Evolutionary conservation across 83 land plant genomes (phyloP).

Genomic region (Thuja plicata): DNA sequence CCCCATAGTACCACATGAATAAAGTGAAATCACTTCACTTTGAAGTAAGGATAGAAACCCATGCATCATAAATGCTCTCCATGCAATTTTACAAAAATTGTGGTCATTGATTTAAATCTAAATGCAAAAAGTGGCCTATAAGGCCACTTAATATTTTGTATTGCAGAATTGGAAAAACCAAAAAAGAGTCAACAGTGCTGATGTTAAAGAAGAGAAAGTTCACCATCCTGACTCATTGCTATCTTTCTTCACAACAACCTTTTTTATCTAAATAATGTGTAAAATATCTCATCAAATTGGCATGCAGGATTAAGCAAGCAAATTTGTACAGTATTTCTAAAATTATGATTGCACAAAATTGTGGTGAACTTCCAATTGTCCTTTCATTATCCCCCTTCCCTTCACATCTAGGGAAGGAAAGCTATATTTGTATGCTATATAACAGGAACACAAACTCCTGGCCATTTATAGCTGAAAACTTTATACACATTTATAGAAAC

Average conservation of each 20-base stretch:
- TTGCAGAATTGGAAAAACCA: background rate
- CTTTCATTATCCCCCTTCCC: background rate
- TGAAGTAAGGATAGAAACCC: background rate
- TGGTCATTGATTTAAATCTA: background rate
- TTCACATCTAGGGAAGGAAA: background rate
- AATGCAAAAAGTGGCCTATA: slow-evolving; percentile 1
- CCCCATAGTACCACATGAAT: background rate
- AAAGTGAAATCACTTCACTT: background rate
- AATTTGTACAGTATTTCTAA: background rate
- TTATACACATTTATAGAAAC: background rate
- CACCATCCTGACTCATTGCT: background rate
- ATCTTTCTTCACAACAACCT: background rate
- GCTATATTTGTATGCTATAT: background rate
- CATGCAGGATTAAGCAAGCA: background rate
- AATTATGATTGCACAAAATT: background rate
- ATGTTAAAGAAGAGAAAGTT: background rate
- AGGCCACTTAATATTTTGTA: background rate
- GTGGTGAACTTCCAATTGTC: background rate
- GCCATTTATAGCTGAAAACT: background rate
- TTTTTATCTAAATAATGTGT: background rate
- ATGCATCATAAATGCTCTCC: background rate
- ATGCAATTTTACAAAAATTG: background rate
- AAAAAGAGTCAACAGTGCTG: background rate
- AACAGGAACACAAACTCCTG: background rate
- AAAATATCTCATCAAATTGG: background rate